Conservation (phyloP, 495 filamentous ascomycete genomes). For the Eremomyces bilateralis region DNA sequence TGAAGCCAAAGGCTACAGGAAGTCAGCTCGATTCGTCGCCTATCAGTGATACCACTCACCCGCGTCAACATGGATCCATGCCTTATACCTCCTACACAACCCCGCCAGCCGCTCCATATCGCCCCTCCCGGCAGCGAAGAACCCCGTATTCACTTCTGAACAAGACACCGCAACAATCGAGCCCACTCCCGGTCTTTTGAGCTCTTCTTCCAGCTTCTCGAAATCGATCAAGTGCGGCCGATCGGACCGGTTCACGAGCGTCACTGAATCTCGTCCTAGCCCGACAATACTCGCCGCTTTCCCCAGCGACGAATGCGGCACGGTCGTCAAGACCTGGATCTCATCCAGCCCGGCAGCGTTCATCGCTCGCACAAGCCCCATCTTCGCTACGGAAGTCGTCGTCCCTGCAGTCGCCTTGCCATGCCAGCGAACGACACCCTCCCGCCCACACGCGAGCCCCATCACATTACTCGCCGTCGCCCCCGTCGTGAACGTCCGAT, state of each 20-base stretch:
- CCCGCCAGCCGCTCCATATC: conserved; percentile 42
- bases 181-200: conserved; percentile 29
- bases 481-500: conserved; percentile 68
- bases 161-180: conserved; percentile 61
- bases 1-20: conserved; percentile 61
- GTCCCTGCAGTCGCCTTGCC: conserved; percentile 11
- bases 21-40: conserved; percentile 1
- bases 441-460: conserved; percentile 23
- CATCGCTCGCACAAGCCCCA: conserved; percentile 48
- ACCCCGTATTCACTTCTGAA: conserved; percentile 81
- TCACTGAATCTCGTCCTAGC: conserved; percentile 48
- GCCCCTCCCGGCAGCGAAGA: conserved; percentile 37
- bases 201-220: conserved; percentile 29
- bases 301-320: conserved; percentile 58
- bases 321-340: conserved; percentile 56
- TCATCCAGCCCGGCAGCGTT: conserved; percentile 35
- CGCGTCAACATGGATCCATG: conserved; percentile 84
- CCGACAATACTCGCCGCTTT: conserved; percentile 73
- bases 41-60: conserved; percentile 22
- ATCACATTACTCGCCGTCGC: conserved; percentile 73
- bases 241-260: conserved; percentile 29
- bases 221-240: conserved; percentile 49
- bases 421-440: conserved; percentile 10
- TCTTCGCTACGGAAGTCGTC: conserved; percentile 40
- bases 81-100: conserved; percentile 50